Evolutionary conservation across 257 asterid genomes (phyloP), one percentile per base, ranked within the genome.

Genomic region (Lantana camara): DNA sequence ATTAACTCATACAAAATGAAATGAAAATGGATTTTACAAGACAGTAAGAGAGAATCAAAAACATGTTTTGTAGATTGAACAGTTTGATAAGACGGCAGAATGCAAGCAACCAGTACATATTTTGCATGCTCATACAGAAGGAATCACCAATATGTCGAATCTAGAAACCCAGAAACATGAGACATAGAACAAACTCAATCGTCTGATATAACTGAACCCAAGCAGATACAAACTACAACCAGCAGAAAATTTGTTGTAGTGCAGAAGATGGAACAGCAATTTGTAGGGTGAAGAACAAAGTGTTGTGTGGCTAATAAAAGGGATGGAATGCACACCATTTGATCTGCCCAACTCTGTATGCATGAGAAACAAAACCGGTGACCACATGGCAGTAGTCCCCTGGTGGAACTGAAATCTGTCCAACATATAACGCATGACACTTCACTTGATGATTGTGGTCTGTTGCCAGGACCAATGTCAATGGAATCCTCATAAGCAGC

Each of bases 381-480:
- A 34, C 97, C 97, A 73, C 99, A 94, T 37, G 85, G 89, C 66
- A 94, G 85, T 72, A 81, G 80, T 47, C 99, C 99, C 73, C 97
- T 78, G 38, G 86, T 80, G 61, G 90, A 64, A 79, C 93, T 84
- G 82, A 85, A 90, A 41, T 82, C 89, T 20, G 95, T 87, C 92
- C 86, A 85, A 70, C 99, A 94, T 63, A 94, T 94, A 64, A 84
- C 96, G 69, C 97, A 94, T 34, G 99, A 93, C 69, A 84, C 68
- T 66, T 81, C 81, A 17, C 63, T 58, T 56, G 88, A 59, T 47
- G 57, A 59, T 49, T 92, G 73, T 29, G 49, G 71, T 58, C 22
- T 38, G 27, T 55, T 56, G 57, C 50, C 11, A 38, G 14, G 63
- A 66, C 67, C 83, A 48, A 17, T 54, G 46, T 50, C 74, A 64